Evolutionary conservation across 78 protist species (phyloP).

Genomic region (Dictyostelium capitatum): DNA sequence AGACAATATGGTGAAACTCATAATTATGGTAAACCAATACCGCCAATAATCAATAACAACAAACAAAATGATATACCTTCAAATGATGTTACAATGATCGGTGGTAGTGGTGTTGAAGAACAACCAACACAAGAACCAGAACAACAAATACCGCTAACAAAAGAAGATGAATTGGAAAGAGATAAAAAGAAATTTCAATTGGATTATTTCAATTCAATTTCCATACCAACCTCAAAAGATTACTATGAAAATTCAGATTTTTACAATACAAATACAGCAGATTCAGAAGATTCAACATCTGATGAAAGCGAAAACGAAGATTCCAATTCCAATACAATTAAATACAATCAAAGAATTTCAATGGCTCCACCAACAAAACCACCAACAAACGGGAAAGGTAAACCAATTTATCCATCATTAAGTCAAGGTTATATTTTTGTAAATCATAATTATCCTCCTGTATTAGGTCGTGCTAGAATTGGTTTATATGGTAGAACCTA

Average conservation of each 20-base stretch:
- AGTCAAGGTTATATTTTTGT: conserved; percentile 61
- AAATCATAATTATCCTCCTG: conserved; percentile 52
- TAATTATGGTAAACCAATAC: background rate
- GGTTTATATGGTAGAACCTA: conserved; percentile 60
- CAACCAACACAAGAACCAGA: background rate
- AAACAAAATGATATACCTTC: background rate
- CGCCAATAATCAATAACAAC: background rate
- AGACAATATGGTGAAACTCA: conserved; percentile 20
- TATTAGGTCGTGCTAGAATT: conserved; percentile 51
- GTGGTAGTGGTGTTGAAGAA: background rate
- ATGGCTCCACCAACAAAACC: conserved; percentile 34
- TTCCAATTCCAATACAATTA: too few relatives aligned
- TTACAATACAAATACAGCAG: background rate
- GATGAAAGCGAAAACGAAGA: background rate
- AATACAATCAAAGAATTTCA: background rate
- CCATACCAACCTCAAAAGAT: conserved; percentile 17
- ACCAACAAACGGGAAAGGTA: conserved; percentile 22
- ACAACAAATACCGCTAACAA: background rate
- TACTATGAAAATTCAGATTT: conserved; percentile 11
- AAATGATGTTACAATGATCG: background rate
- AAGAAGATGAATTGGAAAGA: background rate
- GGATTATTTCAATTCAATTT: conserved; percentile 9
- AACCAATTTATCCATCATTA: conserved; percentile 69
- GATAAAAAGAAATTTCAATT: background rate
- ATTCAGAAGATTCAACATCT: conserved; percentile 4